A percentile compares a stretch with the other conserved stretches of the same genome.
Evolutionary conservation across 2,329 filamentous ascomycete genomes (phyloP).

Genomic region (Rhynchosporium agropyri): DNA sequence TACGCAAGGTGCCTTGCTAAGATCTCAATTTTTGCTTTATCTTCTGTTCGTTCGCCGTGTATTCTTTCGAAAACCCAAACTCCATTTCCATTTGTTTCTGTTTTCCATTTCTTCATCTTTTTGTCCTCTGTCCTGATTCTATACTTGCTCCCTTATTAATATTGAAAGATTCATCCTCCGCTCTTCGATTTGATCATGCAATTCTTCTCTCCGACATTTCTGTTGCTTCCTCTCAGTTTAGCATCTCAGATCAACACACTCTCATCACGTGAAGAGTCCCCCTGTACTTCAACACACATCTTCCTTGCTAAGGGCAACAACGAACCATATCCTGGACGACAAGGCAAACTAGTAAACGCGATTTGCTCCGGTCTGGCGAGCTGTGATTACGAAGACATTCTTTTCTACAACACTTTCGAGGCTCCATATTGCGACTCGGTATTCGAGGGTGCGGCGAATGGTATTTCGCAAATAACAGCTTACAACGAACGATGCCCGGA

Average conservation of each 20-base stretch:
- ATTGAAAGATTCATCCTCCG: not conserved
- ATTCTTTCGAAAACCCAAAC: too few species aligned
- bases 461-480: slow-evolving; percentile 45
- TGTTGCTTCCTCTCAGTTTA: slow-evolving; percentile 3
- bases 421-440: slow-evolving; percentile 45
- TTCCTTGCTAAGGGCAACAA: slow-evolving; percentile 40
- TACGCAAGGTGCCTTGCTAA: too few species aligned
- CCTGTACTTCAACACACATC: slow-evolving; percentile 20
- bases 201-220: not conserved
- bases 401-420: slow-evolving; percentile 34
- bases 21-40: too few species aligned
- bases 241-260: slow-evolving; percentile 13
- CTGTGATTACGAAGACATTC: slow-evolving; percentile 43
- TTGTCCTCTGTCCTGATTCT: too few species aligned
- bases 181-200: not conserved
- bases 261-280: slow-evolving; percentile 3
- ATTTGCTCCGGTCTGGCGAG: slow-evolving; percentile 39
- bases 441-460: slow-evolving; percentile 44
- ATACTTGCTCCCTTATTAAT: too few species aligned
- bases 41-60: too few species aligned
- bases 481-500: slow-evolving; percentile 48
- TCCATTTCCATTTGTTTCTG: too few species aligned
- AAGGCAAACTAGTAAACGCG: slow-evolving; percentile 40
- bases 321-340: slow-evolving; percentile 44
- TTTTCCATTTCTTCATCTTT: too few species aligned